These are phyloP conservation scores for Rosellinia necatrix DNA, from an alignment of 2,329 filamentous ascomycete genomes.

Conservation along the genomic window DNA sequence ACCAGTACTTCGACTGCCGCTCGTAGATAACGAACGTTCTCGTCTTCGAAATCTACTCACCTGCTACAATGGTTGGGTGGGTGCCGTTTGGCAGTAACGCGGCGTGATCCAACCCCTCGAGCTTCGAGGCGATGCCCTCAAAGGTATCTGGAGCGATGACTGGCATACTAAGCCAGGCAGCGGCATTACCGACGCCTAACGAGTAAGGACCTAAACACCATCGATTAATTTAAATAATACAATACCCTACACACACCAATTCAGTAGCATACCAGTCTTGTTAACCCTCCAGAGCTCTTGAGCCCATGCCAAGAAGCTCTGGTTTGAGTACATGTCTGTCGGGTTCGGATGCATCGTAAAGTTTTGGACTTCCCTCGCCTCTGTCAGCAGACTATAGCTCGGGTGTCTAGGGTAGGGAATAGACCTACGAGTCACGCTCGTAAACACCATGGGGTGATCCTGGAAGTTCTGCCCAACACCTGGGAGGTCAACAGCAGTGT, in stretches of 20 bases:
- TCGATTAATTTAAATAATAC: neutral
- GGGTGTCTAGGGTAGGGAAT: no score
- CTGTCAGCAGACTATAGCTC: neutral
- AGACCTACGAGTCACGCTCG: conserved; percentile 35
- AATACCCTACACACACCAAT: no score
- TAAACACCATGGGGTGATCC: conserved; percentile 47
- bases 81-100: conserved; percentile 40
- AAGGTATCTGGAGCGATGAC: conserved; percentile 41
- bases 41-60: conserved; percentile 19
- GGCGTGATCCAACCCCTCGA: conserved; percentile 42
- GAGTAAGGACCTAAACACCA: conserved; percentile 19
- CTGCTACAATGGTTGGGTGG: conserved; percentile 42
- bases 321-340: conserved; percentile 35
- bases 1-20: no score
- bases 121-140: conserved; percentile 39
- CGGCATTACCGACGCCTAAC: conserved; percentile 42
- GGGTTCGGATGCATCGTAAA: conserved; percentile 39
- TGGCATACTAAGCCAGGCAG: conserved; percentile 45
- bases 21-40: no score
- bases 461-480: conserved; percentile 56
- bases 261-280: conserved; percentile 30
- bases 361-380: conserved; percentile 27
- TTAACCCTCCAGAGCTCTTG: conserved; percentile 38
- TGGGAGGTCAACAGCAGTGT: conserved; percentile 47
- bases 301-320: conserved; percentile 37